Evolutionary conservation across 179 eudicot genomes (phyloP).

Genomic region (Beta corolliflora): DNA sequence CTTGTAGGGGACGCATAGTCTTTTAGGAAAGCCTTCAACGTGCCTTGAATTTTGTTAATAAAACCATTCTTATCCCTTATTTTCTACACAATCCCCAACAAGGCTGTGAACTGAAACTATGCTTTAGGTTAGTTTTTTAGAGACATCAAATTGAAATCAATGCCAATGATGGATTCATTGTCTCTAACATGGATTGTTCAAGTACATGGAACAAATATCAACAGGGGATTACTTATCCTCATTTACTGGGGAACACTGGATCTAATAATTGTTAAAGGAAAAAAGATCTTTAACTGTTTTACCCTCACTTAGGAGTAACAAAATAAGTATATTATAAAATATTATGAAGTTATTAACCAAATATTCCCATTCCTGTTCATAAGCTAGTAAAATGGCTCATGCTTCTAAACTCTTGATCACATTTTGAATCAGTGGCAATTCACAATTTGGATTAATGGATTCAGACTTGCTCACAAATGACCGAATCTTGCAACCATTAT

Average conservation of each 20-base stretch:
- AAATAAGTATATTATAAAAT: no score
- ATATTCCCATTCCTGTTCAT: not conserved
- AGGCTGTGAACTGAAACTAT: not conserved
- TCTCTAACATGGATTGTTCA: not conserved
- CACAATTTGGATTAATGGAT: not conserved
- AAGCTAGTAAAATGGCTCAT: not conserved
- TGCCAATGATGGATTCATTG: not conserved
- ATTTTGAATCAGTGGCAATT: not conserved
- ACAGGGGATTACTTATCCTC: not conserved
- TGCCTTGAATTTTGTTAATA: not conserved
- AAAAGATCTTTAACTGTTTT: no score
- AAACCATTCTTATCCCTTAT: not conserved
- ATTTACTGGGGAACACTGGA: no score
- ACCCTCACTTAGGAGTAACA: no score
- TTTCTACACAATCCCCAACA: not conserved
- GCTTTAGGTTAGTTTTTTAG: not conserved
- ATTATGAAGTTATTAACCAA: no score
- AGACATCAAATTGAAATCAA: not conserved
- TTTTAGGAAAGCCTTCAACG: not conserved
- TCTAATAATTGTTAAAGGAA: no score
- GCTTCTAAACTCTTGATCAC: no score
- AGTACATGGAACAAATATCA: not conserved
- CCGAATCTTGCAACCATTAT: not conserved
- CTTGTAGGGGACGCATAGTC: not conserved
- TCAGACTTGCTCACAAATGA: not conserved